phyloP scores from a whole-genome alignment of 768 basidiomycete species.

The Podaxis carcinomalis region DNA sequence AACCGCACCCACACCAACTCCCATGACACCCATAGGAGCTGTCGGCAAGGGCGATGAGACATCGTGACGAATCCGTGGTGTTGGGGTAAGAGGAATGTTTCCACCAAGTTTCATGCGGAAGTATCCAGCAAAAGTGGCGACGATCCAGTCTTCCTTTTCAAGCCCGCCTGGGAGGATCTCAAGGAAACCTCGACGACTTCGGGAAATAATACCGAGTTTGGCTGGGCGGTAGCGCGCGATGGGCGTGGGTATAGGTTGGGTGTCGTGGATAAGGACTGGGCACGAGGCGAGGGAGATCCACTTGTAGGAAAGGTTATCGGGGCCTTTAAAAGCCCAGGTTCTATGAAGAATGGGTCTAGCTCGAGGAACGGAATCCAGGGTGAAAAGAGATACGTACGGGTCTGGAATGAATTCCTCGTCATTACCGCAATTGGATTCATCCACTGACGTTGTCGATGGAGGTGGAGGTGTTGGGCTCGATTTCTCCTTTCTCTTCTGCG shows the following conservation, averaged over 20 bases:
- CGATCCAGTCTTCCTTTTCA: conserved; percentile 25
- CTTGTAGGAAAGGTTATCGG: conserved; percentile 32
- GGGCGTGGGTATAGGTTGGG: conserved; percentile 18
- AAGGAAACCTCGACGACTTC: conserved; percentile 29
- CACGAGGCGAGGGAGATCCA: conserved; percentile 33
- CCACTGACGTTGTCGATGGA: background rate
- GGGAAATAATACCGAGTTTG: conserved; percentile 32
- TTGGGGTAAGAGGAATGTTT: background rate
- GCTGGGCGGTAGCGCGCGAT: conserved; percentile 31
- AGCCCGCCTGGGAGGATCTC: conserved; percentile 31
- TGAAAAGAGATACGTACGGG: conserved; percentile 3
- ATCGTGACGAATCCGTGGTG: background rate
- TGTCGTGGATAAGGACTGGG: conserved; percentile 27
- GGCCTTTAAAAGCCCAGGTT: conserved; percentile 31
- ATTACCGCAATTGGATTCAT: background rate
- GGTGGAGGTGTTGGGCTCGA: background rate
- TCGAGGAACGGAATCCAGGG: background rate
- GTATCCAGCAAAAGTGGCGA: conserved; percentile 27
- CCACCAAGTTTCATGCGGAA: conserved; percentile 6
- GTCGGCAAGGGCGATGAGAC: background rate
- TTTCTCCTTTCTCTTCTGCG: background rate
- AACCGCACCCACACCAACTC: background rate
- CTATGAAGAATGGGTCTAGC: conserved; percentile 27
- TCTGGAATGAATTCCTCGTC: conserved; percentile 3
- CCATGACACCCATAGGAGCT: background rate